phyloP scores from a whole-genome alignment of 1,139 yeast genomes.

The Geotrichum fermentans region DNA sequence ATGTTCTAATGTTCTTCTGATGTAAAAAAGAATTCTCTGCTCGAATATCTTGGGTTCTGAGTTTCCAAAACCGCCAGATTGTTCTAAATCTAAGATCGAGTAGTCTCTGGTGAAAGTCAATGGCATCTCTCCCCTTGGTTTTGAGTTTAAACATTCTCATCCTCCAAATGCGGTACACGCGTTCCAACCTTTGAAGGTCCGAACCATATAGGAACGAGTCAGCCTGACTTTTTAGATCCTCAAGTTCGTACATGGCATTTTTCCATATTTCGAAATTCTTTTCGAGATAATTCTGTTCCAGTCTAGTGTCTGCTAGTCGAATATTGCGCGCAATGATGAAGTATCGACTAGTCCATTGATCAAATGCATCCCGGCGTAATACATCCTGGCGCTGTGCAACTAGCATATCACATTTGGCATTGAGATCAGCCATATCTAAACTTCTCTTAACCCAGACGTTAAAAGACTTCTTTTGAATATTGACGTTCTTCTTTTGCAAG shows the following conservation, averaged over 20 bases:
- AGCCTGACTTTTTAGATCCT: slow-evolving; percentile 1
- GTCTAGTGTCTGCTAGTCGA: slow-evolving; percentile 9
- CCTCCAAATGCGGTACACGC: slow-evolving; percentile 27
- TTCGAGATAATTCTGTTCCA: neutral
- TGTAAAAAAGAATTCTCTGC: slow-evolving; percentile 4
- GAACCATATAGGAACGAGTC: neutral
- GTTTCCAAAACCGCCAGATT: slow-evolving; percentile 28
- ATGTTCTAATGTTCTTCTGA: slow-evolving; percentile 5
- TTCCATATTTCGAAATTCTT: slow-evolving; percentile 4
- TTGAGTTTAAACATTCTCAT: slow-evolving; percentile 27
- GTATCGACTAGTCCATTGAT: slow-evolving; percentile 3
- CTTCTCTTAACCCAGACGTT: slow-evolving; percentile 6
- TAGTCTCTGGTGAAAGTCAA: slow-evolving; percentile 24
- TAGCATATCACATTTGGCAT: slow-evolving; percentile 1
- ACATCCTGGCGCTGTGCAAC: neutral
- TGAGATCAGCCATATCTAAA: slow-evolving; percentile 11
- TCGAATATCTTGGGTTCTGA: slow-evolving; percentile 9
- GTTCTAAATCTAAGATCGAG: slow-evolving; percentile 24
- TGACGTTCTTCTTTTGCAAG: neutral
- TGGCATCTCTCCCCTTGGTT: slow-evolving; percentile 28
- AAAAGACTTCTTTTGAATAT: neutral
- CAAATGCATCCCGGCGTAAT: neutral
- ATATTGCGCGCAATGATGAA: slow-evolving; percentile 1
- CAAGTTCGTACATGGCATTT: neutral
- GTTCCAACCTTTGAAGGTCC: slow-evolving; percentile 9